These are phyloP conservation scores for Populus tomentosa DNA, from an alignment of 441 rosid species.

Conservation along the genomic window DNA sequence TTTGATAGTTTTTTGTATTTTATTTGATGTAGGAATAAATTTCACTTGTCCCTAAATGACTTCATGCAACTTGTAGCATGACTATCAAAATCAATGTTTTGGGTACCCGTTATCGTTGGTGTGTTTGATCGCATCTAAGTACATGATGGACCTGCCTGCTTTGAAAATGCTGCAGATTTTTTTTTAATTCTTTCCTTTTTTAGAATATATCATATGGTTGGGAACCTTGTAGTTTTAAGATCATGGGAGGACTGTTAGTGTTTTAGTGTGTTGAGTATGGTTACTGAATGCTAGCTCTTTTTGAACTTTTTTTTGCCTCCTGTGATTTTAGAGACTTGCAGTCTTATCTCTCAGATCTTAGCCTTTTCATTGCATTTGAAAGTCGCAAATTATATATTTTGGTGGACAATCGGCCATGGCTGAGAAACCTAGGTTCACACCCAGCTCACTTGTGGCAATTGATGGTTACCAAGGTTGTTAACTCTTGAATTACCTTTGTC, in stretches of 20 bases:
- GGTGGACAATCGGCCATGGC: constrained; percentile 96
- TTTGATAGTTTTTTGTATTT: not conserved
- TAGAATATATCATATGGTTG: not conserved
- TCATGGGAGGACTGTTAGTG: not conserved
- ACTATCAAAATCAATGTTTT: not conserved
- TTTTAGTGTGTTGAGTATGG: not conserved
- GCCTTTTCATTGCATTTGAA: constrained; percentile 68
- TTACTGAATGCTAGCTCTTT: not conserved
- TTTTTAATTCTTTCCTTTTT: not conserved
- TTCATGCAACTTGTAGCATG: not conserved
- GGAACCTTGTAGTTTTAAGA: not conserved
- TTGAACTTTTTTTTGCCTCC: constrained; percentile 9
- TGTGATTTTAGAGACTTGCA: constrained; percentile 82
- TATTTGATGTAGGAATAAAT: not conserved
- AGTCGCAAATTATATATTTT: constrained; percentile 73
- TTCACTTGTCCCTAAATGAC: not conserved
- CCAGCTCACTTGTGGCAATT: constrained; percentile 88
- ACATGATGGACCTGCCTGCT: not conserved
- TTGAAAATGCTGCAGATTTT: not conserved
- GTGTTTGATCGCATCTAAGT: not conserved
- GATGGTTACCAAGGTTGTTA: constrained; percentile 90
- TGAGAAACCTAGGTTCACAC: constrained; percentile 51
- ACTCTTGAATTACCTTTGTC: not conserved
- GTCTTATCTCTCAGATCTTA: constrained; percentile 89
- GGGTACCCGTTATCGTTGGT: not conserved